phyloP scores from a whole-genome alignment of 1,284 basidiomycete species.

The Microbotryum intermedium region DNA sequence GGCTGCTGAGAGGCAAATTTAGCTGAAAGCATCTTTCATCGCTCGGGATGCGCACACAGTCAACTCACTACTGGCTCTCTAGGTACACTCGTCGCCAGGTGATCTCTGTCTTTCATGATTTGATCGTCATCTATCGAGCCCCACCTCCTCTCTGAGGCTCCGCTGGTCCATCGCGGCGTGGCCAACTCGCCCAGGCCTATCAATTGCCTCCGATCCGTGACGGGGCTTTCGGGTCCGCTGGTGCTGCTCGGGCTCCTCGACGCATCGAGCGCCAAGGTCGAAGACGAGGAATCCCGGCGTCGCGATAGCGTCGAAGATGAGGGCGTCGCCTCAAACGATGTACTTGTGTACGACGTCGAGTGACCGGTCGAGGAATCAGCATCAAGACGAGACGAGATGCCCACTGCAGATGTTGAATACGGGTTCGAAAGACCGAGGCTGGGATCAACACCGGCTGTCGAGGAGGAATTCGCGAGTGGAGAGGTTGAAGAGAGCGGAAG shows the following conservation, averaged over 20 bases:
- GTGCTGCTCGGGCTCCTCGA: not conserved
- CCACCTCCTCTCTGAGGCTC: conserved; percentile 25
- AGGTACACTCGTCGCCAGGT: conserved; percentile 30
- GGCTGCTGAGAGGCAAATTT: not conserved
- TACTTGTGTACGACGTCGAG: too few relatives aligned
- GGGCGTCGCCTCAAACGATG: too few relatives aligned
- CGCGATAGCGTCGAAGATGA: too few relatives aligned
- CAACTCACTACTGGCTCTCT: conserved; percentile 13
- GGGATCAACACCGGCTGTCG: too few relatives aligned
- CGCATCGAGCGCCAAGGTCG: too few relatives aligned
- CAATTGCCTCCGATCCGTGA: conserved; percentile 76
- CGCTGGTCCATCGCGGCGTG: conserved; percentile 78
- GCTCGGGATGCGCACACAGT: not conserved
- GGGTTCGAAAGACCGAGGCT: too few relatives aligned
- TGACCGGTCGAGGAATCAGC: too few relatives aligned
- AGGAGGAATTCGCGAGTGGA: too few relatives aligned
- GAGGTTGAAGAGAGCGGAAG: too few relatives aligned
- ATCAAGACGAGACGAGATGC: too few relatives aligned
- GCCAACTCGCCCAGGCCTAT: conserved; percentile 94
- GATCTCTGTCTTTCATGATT: conserved; percentile 38
- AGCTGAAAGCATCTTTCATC: not conserved
- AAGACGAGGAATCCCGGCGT: too few relatives aligned
- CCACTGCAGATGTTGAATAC: too few relatives aligned
- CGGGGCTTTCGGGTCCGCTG: conserved; percentile 52
- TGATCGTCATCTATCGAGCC: conserved; percentile 7